Base-by-base conservation (phyloP, 2,329 filamentous ascomycete species). In the Fusarium sp. region DNA sequence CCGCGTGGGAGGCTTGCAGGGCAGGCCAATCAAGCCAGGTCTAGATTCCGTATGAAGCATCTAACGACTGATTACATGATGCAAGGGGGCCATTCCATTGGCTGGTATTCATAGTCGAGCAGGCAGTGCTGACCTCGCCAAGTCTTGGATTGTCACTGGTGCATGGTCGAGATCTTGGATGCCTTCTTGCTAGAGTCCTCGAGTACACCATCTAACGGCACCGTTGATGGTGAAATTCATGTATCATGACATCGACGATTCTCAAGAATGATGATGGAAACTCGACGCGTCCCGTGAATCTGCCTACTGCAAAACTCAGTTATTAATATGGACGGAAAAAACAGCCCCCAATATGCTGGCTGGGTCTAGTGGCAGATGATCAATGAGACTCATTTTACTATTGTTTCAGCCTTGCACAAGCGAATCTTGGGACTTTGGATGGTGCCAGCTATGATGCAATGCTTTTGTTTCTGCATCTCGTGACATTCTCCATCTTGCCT, bases 91-190 rank as follows among this genome's bases (percentile, higher is more conserved):
- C 13, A n/a, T 46, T 34, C 31, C 16, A 72, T 74, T 74, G 70
- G 72, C 51, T 36, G 36, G 41, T 48, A 53, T 57, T 65, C 37
- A 68, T 65, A 60, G 63, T 28, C 55, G 47, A 57, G 50, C 27
- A 43, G 51, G 58, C 57, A 39, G 50, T 60, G 65, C 53, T 66
- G 58, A 59, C 41, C 30, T 12, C 27, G 40, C 37, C 23, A 23
- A 23, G 23, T 5, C 34, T 15, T 62, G 28, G 54, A 23, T 23
- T 62, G 41, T 58, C 37, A 47, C 52, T 37, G n/a, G 34, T 30
- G 23, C 51, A 53, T 31, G 27, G 40, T 23, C 34, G 56, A 40
- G 30, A 57, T 40, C 23, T 5, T 23, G 23, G 23, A 5, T 23
- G 23, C 23, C 23, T 23, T 23, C 23, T 23, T 23, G 23, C 23